phyloP scores from a whole-genome alignment of 2,329 filamentous ascomycete genomes.

The Colletotrichum caudatum region DNA sequence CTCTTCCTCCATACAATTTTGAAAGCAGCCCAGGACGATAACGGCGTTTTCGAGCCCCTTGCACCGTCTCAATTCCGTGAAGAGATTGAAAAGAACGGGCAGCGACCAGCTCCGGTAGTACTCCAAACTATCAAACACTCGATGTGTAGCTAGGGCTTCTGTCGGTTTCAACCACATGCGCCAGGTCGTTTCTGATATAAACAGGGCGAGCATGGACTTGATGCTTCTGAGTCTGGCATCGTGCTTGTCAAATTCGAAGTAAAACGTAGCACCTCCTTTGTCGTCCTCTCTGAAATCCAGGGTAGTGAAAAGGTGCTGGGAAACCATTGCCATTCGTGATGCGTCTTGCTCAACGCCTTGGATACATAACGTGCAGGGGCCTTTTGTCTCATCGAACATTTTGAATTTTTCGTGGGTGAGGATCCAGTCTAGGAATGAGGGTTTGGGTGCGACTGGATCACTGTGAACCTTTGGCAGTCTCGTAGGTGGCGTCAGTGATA shows the following conservation, averaged over 20 bases:
- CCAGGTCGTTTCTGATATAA: neutral
- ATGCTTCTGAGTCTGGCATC: neutral
- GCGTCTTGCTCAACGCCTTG: neutral
- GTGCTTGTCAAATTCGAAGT: slow-evolving; percentile 10
- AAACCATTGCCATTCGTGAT: neutral
- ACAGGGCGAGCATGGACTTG: slow-evolving; percentile 1
- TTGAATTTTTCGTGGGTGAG: neutral
- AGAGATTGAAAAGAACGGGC: neutral
- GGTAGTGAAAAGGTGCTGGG: neutral
- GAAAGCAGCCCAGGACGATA: neutral
- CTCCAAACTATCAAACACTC: neutral
- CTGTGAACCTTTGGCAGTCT: neutral
- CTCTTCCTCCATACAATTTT: neutral
- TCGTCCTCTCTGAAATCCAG: neutral
- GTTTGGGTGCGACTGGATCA: neutral
- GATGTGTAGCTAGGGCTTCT: neutral
- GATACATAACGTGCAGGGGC: neutral
- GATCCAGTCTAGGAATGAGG: neutral
- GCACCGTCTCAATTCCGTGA: neutral
- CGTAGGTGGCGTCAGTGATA: neutral
- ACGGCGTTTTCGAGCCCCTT: neutral
- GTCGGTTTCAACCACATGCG: neutral
- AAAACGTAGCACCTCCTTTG: neutral
- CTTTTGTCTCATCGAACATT: neutral
- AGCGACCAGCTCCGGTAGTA: slow-evolving; percentile 1